Percentiles rank a stretch among this genome's conserved stretches.
These are phyloP conservation scores for Gastrolobium villosum DNA, from an alignment of 306 rosid species.

Conservation along the genomic window DNA sequence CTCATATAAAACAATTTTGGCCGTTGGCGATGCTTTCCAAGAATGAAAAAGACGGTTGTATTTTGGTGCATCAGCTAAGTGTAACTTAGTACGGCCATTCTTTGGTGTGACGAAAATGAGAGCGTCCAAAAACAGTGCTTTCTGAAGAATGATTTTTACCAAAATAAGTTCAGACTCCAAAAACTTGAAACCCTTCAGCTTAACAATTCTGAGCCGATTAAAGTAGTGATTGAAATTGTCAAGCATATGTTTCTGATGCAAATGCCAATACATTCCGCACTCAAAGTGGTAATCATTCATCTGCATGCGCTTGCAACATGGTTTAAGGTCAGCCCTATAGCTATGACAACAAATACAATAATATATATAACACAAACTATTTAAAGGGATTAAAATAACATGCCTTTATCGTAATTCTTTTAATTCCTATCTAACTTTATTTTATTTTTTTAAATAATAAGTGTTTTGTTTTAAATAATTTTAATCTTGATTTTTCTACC, in stretches of 20 bases:
- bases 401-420: no score
- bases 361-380: no score
- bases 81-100: background rate
- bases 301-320: constrained; percentile 49
- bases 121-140: constrained; percentile 39
- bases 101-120: constrained; percentile 42
- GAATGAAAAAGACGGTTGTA: background rate
- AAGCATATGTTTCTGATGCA: constrained; percentile 46
- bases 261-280: constrained; percentile 44
- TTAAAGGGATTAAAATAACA: no score
- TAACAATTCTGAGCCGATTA: constrained; percentile 36
- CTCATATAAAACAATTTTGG: background rate
- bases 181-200: constrained; percentile 54
- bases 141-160: constrained; percentile 42
- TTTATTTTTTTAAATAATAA: no score
- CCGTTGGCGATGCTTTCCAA: constrained; percentile 35
- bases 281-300: constrained; percentile 32
- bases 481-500: no score
- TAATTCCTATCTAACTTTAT: no score
- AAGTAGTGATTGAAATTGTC: background rate
- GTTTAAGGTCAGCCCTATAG: background rate
- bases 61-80: background rate
- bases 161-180: constrained; percentile 21
- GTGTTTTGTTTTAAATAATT: no score
- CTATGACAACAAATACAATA: no score